Conservation (phyloP, 1,139 yeast genomes). For the Taphrina communis region DNA sequence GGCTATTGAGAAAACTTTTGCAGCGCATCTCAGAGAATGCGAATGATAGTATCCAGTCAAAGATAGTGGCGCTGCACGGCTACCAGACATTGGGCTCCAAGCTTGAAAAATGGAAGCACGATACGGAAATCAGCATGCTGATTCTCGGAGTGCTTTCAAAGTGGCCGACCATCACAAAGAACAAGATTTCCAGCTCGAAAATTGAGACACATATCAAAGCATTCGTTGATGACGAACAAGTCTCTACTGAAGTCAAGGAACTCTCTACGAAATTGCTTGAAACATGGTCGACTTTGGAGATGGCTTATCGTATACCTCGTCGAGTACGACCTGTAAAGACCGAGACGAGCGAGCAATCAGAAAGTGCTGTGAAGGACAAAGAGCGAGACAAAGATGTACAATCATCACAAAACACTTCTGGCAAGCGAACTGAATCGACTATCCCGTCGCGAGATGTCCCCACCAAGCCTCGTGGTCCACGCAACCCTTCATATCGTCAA, state of each 20-base stretch:
- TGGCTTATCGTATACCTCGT: constrained; percentile 80
- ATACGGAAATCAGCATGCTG: constrained; percentile 55
- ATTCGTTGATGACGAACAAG: constrained; percentile 52
- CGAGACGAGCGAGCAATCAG: background rate
- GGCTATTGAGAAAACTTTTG: constrained; percentile 69
- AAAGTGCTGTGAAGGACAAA: background rate
- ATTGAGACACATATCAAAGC: constrained; percentile 69
- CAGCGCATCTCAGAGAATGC: constrained; percentile 67
- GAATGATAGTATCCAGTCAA: constrained; percentile 62
- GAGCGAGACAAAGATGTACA: constrained; percentile 3
- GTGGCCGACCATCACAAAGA: constrained; percentile 84
- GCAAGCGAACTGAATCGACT: background rate
- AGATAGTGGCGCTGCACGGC: constrained; percentile 81
- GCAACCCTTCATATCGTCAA: constrained; percentile 26
- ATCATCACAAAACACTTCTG: background rate
- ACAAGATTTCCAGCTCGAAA: constrained; percentile 78
- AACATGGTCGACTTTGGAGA: constrained; percentile 76
- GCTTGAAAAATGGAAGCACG: constrained; percentile 56
- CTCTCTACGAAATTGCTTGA: constrained; percentile 57
- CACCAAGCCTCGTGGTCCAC: background rate
- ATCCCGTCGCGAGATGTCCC: constrained; percentile 5
- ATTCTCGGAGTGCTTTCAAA: constrained; percentile 61
- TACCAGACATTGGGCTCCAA: constrained; percentile 75
- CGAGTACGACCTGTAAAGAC: constrained; percentile 13
- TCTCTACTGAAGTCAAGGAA: constrained; percentile 42